A percentile compares a stretch with the other conserved stretches of the same genome.
Evolutionary conservation across 441 rosid genomes (phyloP).

Genomic region (Aleurites moluccanus): DNA sequence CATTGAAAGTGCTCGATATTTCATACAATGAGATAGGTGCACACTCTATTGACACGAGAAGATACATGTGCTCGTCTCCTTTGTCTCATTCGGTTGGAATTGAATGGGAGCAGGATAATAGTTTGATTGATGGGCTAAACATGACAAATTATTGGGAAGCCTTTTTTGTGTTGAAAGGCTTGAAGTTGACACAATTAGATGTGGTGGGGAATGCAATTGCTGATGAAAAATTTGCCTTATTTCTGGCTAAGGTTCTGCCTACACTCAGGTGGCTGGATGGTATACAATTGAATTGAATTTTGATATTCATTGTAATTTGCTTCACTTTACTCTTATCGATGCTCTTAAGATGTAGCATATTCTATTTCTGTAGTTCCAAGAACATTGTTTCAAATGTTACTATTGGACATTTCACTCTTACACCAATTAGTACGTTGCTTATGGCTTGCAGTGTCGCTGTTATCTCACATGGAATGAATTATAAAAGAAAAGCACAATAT

Average conservation of each 20-base stretch:
- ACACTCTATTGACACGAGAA: conserved; percentile 74
- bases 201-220: conserved; percentile 60
- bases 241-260: conserved; percentile 59
- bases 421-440: too few relatives aligned
- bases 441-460: too few relatives aligned
- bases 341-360: too few relatives aligned
- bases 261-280: conserved; percentile 67
- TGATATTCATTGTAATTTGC: too few relatives aligned
- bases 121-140: conserved; percentile 24
- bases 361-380: too few relatives aligned
- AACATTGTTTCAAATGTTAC: too few relatives aligned
- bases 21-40: conserved; percentile 81
- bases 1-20: conserved; percentile 61
- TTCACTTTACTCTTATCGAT: too few relatives aligned
- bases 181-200: conserved; percentile 67
- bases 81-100: conserved; percentile 56
- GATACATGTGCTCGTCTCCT: conserved; percentile 70
- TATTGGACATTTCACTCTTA: too few relatives aligned
- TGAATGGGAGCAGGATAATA: conserved; percentile 41
- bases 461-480: too few relatives aligned
- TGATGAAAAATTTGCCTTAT: conserved; percentile 50
- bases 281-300: conserved; percentile 32
- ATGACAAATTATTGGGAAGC: conserved; percentile 66
- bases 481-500: too few relatives aligned
- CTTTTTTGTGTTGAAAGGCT: conserved; percentile 47